phyloP scores from a whole-genome alignment of 2,329 filamentous ascomycete genomes.

The Ophiostoma piceae region DNA sequence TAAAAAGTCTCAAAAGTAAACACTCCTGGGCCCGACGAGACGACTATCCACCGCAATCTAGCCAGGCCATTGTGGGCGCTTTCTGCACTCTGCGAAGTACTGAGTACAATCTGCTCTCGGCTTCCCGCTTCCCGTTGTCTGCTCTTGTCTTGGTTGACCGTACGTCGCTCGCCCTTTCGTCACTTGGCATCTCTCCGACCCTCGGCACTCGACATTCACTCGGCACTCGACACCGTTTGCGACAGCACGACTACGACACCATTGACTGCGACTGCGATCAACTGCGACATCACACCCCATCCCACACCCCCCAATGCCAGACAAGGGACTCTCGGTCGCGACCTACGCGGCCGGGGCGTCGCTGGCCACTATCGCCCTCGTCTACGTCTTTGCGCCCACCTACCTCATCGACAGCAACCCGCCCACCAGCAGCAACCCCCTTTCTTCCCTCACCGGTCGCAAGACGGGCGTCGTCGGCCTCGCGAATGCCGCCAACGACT shows the following conservation, averaged over 20 bases:
- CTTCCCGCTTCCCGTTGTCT: too few species aligned
- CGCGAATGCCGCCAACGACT: slow-evolving; percentile 87
- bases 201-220: background rate
- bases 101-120: too few species aligned
- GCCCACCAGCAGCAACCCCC: slow-evolving; percentile 43
- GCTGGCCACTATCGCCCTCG: slow-evolving; percentile 85
- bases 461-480: slow-evolving; percentile 88
- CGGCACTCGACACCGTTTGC: background rate
- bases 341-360: slow-evolving; percentile 94
- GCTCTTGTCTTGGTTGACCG: background rate
- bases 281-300: background rate
- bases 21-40: background rate
- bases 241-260: background rate
- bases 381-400: slow-evolving; percentile 97
- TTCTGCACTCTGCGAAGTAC: background rate
- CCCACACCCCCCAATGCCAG: slow-evolving; percentile 55
- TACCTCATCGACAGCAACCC: slow-evolving; percentile 88
- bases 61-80: background rate
- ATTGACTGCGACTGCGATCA: background rate
- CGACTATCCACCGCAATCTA: background rate
- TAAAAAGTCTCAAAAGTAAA: background rate
- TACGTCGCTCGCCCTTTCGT: background rate
- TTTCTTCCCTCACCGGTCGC: slow-evolving; percentile 39
- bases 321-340: slow-evolving; percentile 75
- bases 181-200: background rate